These are phyloP conservation scores for Oryza australiensis DNA, from an alignment of 176 grass and related monocot genomes.

Conservation along the genomic window DNA sequence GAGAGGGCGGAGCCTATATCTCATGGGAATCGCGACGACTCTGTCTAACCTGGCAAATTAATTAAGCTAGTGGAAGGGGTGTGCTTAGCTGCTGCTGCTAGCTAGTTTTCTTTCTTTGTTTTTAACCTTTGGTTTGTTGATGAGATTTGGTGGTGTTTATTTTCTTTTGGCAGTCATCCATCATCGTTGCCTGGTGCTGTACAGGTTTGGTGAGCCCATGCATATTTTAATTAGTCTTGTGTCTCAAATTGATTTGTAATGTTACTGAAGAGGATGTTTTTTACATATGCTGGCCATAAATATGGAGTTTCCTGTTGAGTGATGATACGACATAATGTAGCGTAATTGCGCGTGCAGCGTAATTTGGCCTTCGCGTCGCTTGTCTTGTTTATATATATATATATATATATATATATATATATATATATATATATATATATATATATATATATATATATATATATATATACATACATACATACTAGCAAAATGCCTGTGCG, in stretches of 20 bases:
- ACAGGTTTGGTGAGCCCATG: conserved; percentile 39
- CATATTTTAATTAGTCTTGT: not conserved
- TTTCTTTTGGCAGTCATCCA: conserved; percentile 2
- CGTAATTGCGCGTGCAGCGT: not conserved
- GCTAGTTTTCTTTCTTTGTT: not conserved
- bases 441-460: too few relatives aligned
- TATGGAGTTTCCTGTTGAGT: conserved; percentile 9
- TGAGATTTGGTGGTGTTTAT: conserved; percentile 18
- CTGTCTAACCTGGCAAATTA: conserved; percentile 26
- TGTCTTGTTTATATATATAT: too few relatives aligned
- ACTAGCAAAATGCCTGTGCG: too few relatives aligned
- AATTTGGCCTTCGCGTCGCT: too few relatives aligned
- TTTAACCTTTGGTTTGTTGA: not conserved
- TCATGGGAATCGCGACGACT: conserved; percentile 17
- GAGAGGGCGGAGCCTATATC: conserved; percentile 25
- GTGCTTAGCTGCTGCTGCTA: not conserved
- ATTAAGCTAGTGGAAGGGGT: conserved; percentile 13
- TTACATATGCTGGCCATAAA: not conserved
- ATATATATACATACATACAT: too few relatives aligned
- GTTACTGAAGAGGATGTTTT: conserved; percentile 10
- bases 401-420: too few relatives aligned
- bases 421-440: too few relatives aligned
- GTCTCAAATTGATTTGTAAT: not conserved
- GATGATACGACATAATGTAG: not conserved
- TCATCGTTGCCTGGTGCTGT: conserved; percentile 32